phyloP scores from a whole-genome alignment of 2,329 filamentous ascomycete species.

The Capronia coronata region DNA sequence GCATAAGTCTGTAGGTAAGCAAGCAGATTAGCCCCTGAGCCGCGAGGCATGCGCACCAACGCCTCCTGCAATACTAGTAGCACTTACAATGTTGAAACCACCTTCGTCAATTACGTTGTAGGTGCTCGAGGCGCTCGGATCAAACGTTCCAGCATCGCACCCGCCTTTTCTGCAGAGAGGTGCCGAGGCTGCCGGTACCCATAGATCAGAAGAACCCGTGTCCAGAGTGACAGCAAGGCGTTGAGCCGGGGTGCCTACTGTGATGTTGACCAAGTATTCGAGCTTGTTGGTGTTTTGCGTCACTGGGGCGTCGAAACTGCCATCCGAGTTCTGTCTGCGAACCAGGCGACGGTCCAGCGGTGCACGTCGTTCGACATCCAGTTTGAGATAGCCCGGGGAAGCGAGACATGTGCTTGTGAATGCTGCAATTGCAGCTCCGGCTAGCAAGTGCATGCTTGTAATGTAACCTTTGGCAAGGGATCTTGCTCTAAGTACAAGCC shows the following conservation, averaged over 20 bases:
- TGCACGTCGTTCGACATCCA: conserved; percentile 9
- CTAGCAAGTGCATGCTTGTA: conserved; percentile 4
- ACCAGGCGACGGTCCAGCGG: conserved; percentile 3
- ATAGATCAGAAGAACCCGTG: conserved; percentile 23
- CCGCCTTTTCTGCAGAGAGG: conserved; percentile 14
- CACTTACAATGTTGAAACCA: conserved; percentile 23
- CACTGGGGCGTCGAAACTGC: conserved; percentile 6
- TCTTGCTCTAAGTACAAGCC: neutral
- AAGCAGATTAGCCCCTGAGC: neutral
- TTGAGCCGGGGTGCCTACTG: conserved; percentile 25
- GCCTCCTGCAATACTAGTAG: neutral
- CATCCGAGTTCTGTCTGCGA: conserved; percentile 12
- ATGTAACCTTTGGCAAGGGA: neutral
- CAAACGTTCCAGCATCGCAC: conserved; percentile 20
- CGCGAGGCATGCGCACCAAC: neutral
- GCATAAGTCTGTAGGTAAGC: conserved; percentile 16
- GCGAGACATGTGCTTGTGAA: conserved; percentile 13
- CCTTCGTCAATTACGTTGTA: conserved; percentile 18
- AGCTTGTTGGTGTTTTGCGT: conserved; percentile 14
- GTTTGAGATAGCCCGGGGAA: conserved; percentile 18
- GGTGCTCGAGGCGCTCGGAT: conserved; percentile 11
- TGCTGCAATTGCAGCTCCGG: conserved; percentile 2
- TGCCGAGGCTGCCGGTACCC: conserved; percentile 16
- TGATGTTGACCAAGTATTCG: conserved; percentile 24
- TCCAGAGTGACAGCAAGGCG: conserved; percentile 18